Evolutionary conservation across 176 grass and related monocot species (phyloP).

Genomic region (Oryza glaberrima): DNA sequence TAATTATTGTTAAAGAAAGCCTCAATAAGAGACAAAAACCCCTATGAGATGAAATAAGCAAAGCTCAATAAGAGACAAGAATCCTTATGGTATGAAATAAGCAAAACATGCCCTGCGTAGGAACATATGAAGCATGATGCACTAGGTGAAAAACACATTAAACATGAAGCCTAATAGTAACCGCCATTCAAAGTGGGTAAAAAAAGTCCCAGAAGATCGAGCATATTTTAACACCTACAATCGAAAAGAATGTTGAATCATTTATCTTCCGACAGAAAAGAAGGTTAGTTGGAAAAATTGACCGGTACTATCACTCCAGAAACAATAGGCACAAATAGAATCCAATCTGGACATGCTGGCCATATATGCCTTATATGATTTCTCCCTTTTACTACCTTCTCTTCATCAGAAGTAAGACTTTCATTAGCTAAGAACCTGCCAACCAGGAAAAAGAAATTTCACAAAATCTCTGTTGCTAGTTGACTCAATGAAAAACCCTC

Average conservation of each 20-base stretch:
- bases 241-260: not conserved
- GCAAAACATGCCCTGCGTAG: too few relatives aligned
- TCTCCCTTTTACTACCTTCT: constrained; percentile 6
- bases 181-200: too few relatives aligned
- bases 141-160: too few relatives aligned
- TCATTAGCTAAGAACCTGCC: not conserved
- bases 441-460: not conserved
- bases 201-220: too few relatives aligned
- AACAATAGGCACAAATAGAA: not conserved
- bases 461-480: not conserved
- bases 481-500: not conserved
- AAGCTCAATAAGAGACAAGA: too few relatives aligned
- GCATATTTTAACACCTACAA: not conserved
- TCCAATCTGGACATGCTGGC: constrained; percentile 19
- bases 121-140: too few relatives aligned
- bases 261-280: not conserved
- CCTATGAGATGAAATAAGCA: too few relatives aligned
- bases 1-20: too few relatives aligned
- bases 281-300: not conserved
- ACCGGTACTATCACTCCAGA: not conserved
- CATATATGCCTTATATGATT: not conserved
- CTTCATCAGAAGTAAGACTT: constrained; percentile 11
- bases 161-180: too few relatives aligned
- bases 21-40: too few relatives aligned
- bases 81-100: too few relatives aligned